Conservation (phyloP, 2,329 filamentous ascomycete species). For the Sclerotinia borealis region DNA sequence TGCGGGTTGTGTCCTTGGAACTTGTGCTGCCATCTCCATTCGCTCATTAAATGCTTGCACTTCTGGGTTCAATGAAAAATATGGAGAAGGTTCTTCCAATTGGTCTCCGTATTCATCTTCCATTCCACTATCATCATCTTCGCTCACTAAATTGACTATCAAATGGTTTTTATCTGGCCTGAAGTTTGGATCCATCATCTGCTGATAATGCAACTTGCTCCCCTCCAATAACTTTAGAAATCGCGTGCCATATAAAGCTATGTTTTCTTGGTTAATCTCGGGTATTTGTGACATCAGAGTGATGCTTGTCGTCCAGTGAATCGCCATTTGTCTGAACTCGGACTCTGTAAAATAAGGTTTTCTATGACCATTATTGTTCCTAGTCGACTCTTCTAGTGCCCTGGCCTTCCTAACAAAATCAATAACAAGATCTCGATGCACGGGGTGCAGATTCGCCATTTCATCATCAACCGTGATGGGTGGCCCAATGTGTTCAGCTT, state of each 20-base stretch:
- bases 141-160: constrained; percentile 47
- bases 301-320: constrained; percentile 57
- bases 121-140: constrained; percentile 20
- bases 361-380: constrained; percentile 50
- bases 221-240: constrained; percentile 54
- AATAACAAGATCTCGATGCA: constrained; percentile 58
- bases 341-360: constrained; percentile 61
- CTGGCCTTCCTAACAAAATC: constrained; percentile 61
- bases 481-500: constrained; percentile 39
- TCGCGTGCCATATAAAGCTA: constrained; percentile 52
- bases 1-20: background rate
- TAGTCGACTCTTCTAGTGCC: constrained; percentile 52
- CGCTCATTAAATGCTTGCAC: constrained; percentile 9
- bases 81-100: background rate
- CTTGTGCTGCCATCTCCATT: background rate
- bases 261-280: constrained; percentile 56
- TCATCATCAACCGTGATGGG: constrained; percentile 54
- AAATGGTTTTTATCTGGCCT: constrained; percentile 31
- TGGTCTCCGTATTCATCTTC: constrained; percentile 24
- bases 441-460: constrained; percentile 47
- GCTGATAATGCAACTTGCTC: constrained; percentile 42
- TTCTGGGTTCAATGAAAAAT: background rate
- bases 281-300: constrained; percentile 58
- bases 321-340: constrained; percentile 67
- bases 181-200: constrained; percentile 39